Base-by-base conservation (phyloP, 768 basidiomycete genomes). In the Boletellus sp. region DNA sequence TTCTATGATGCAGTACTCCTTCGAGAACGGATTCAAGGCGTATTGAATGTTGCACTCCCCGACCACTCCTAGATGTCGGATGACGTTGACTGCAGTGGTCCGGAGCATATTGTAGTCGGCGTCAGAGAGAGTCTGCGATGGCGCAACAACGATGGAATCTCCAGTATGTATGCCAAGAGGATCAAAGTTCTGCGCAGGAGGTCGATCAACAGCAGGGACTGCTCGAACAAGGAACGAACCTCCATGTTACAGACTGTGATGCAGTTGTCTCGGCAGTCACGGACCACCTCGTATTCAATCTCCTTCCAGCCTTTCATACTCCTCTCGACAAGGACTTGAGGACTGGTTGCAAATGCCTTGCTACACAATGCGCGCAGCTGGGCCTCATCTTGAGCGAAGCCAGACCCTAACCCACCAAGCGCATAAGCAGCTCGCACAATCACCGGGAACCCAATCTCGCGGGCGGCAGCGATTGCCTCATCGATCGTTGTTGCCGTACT, bases 221-320 rank as follows among this genome's bases (percentile, higher is more conserved):
- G 24, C 5, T 26, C 28, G 26, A 36, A 48, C 17, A 26, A 47
- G 37, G n/a, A 10, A 66, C 87, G 50, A 42, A 94, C 94, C 90
- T 99, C 95, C 95, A 99, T 99, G 75, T 99, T 99, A 73, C 95
- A 99, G 55, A 98, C 95, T 1, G 94, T 95, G 73, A 98, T 98
- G 66, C 95, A 98, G 67, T 99, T 99, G 66, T 98, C 91, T 54
- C 90, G 79, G 73, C 94, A 97, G 70, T 99, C 95, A 51, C 95
- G 80, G 11, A 98, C 95, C 43, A 99, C 95, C 66, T 99, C 95
- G 60, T 99, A 99, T 74, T 99, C 95, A 57, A 99, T 95, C 76
- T 99, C 95, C 73, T 99, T 98, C 95, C 95, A 99, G 3, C 95
- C 95, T 73, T 98, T 98, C 95, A 98, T 98, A 61, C 90, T 94